Conservation (phyloP, 169 alveolate species). For the Plasmodium relictum region DNA sequence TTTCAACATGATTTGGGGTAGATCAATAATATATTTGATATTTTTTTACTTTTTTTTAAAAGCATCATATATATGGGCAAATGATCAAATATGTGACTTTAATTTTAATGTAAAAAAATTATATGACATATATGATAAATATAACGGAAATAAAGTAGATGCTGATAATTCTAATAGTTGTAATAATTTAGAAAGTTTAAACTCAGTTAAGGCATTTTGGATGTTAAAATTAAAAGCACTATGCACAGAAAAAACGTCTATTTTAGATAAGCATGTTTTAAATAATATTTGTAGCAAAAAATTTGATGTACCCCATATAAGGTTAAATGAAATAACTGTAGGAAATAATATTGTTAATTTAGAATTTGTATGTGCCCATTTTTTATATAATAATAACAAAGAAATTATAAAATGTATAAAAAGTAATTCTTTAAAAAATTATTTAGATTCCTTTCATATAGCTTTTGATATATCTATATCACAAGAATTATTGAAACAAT, state of each 20-base stretch:
- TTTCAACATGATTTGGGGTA: conserved; percentile 27
- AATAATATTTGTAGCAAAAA: conserved; percentile 47
- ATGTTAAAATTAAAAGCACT: conserved; percentile 51
- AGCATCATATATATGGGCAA: conserved; percentile 6
- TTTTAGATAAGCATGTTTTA: conserved; percentile 66
- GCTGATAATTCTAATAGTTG: conserved; percentile 23
- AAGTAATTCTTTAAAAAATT: conserved; percentile 39
- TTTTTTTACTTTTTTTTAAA: conserved; percentile 14
- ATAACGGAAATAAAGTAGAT: conserved; percentile 20
- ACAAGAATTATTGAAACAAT: conserved; percentile 50
- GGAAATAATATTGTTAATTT: conserved; percentile 24
- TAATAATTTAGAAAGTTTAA: conserved; percentile 52
- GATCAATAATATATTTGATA: conserved; percentile 3
- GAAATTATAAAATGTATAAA: conserved; percentile 74
- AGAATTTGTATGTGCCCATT: conserved; percentile 77
- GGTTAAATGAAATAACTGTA: conserved; percentile 19
- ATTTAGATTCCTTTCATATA: conserved; percentile 64
- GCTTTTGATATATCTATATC: conserved; percentile 71
- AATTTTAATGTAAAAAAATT: conserved; percentile 17
- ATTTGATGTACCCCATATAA: conserved; percentile 42
- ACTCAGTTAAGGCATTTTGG: conserved; percentile 53
- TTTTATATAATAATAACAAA: conserved; percentile 58
- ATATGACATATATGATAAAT: conserved; percentile 46
- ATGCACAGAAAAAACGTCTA: conserved; percentile 75
- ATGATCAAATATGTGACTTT: conserved; percentile 41